These are phyloP conservation scores for Coemansia sp. DNA, from an alignment of 192 early-diverging fungal species.

Conservation along the genomic window DNA sequence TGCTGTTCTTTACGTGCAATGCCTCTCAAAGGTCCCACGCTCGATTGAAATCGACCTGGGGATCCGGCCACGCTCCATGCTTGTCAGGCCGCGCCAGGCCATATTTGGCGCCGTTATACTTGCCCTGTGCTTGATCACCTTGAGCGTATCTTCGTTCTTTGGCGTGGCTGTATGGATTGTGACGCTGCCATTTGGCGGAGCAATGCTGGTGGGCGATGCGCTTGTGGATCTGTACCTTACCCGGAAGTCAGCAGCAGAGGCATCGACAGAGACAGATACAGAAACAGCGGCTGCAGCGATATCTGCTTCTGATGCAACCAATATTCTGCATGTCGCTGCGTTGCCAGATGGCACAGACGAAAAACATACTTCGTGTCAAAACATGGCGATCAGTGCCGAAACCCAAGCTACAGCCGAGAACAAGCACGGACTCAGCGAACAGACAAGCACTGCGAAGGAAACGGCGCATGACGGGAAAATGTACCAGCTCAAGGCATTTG, in stretches of 20 bases:
- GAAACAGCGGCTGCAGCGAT: not conserved
- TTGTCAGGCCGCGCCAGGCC: conserved; percentile 65
- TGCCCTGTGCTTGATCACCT: conserved; percentile 60
- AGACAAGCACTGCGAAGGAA: not conserved
- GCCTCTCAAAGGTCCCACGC: conserved; percentile 57
- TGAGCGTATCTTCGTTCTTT: conserved; percentile 71
- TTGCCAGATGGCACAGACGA: not conserved
- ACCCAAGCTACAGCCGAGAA: not conserved
- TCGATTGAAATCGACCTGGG: conserved; percentile 45
- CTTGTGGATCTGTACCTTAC: conserved; percentile 56
- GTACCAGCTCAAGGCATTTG: not conserved
- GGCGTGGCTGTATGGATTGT: conserved; percentile 70
- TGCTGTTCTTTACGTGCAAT: conserved; percentile 58
- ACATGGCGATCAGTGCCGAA: not conserved
- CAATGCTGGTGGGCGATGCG: conserved; percentile 64
- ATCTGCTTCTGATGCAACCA: not conserved
- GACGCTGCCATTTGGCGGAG: conserved; percentile 74
- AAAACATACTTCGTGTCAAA: not conserved
- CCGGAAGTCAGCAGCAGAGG: not conserved
- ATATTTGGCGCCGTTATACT: conserved; percentile 64
- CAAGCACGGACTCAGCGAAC: not conserved
- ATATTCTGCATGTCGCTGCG: not conserved
- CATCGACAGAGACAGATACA: not conserved
- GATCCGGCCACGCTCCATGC: conserved; percentile 55
- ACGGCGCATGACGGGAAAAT: not conserved